These are phyloP conservation scores for Aureobasidium melanogenum DNA, from an alignment of 2,329 filamentous ascomycete species.

Conservation along the genomic window DNA sequence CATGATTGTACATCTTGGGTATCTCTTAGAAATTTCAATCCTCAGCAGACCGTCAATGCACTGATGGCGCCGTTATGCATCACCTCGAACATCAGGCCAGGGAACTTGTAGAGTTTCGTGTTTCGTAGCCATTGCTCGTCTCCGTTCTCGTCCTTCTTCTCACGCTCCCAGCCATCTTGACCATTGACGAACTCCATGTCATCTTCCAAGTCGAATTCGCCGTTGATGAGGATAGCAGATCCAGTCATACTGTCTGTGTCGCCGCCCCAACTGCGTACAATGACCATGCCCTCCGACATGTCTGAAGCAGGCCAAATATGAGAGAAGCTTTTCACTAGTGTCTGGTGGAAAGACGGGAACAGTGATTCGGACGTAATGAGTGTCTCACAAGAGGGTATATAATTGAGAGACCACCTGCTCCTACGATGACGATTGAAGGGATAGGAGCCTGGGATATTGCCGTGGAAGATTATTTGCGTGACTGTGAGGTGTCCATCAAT, in stretches of 20 bases:
- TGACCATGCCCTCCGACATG: conserved; percentile 30
- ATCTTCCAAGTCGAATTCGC: conserved; percentile 27
- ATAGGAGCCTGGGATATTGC: conserved; percentile 90
- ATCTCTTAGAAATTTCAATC: not conserved
- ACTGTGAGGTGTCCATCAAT: conserved; percentile 57
- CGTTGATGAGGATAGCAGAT: conserved; percentile 27
- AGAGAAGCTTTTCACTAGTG: conserved; percentile 62
- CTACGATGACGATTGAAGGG: conserved; percentile 92
- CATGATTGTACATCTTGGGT: not conserved
- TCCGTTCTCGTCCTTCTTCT: conserved; percentile 31
- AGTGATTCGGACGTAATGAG: conserved; percentile 64
- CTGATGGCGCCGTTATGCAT: conserved; percentile 86
- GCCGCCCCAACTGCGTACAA: conserved; percentile 28
- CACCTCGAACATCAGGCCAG: conserved; percentile 90
- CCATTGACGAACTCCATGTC: conserved; percentile 18
- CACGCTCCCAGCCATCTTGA: conserved; percentile 16
- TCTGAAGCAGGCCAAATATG: conserved; percentile 46
- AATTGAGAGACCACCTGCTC: conserved; percentile 71
- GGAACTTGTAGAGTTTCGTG: conserved; percentile 87
- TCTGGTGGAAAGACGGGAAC: conserved; percentile 63
- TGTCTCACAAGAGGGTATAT: conserved; percentile 29
- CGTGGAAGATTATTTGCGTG: conserved; percentile 87
- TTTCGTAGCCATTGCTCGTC: conserved; percentile 53
- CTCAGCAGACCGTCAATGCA: conserved; percentile 74
- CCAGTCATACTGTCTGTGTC: conserved; percentile 19